Evolutionary conservation across 2,329 filamentous ascomycete species (phyloP).

Genomic region (Plectosphaerella plurivora): DNA sequence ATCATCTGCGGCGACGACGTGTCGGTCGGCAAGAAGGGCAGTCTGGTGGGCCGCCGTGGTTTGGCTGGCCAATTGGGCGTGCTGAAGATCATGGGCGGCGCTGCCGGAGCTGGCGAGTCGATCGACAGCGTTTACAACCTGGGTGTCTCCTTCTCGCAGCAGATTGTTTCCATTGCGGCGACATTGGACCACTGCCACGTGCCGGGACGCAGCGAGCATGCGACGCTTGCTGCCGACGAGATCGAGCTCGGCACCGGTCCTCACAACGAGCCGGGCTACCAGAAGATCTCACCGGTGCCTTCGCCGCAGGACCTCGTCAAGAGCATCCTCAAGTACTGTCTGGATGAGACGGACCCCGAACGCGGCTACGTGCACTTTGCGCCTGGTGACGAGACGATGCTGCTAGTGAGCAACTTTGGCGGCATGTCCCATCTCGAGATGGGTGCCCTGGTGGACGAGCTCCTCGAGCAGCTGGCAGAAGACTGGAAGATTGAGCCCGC

Average conservation of each 20-base stretch:
- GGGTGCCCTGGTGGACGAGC: conserved; percentile 48
- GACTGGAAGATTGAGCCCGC: conserved; percentile 45
- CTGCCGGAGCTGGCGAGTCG: conserved; percentile 39
- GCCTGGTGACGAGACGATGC: conserved; percentile 41
- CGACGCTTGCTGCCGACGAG: conserved; percentile 42
- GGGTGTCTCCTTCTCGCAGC: conserved; percentile 42
- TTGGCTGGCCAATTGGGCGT: conserved; percentile 58
- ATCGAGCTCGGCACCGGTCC: conserved; percentile 63
- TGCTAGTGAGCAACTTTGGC: conserved; percentile 57
- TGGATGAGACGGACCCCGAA: conserved; percentile 51
- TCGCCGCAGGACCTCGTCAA: conserved; percentile 44
- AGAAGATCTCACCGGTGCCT: conserved; percentile 48
- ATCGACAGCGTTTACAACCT: conserved; percentile 47
- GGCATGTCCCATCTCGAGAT: conserved; percentile 55
- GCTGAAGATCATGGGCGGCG: conserved; percentile 52
- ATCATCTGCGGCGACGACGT: conserved; percentile 63
- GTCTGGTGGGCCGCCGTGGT: conserved; percentile 56
- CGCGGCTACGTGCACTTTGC: conserved; percentile 45
- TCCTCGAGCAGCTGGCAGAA: conserved; percentile 42
- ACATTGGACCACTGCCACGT: conserved; percentile 59
- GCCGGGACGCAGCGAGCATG: conserved; percentile 45
- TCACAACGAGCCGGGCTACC: conserved; percentile 62
- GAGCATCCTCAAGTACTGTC: conserved; percentile 54
- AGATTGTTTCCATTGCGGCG: conserved; percentile 53
- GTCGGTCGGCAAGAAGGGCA: conserved; percentile 53